Evolutionary conservation across 352 stramenopile species (phyloP).

Genomic region (Peronospora tabacina): DNA sequence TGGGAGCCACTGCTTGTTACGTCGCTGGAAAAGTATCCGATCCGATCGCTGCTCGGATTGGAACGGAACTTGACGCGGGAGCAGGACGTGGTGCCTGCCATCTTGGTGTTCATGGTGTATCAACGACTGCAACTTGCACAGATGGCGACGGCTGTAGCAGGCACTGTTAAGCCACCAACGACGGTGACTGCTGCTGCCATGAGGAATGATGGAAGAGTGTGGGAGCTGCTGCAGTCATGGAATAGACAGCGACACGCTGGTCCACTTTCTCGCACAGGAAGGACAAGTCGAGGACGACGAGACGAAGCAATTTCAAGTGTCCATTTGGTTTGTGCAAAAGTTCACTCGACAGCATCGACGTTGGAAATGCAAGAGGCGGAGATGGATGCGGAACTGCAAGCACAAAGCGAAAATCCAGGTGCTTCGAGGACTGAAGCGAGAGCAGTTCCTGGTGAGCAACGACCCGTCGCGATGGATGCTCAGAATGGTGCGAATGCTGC

Average conservation of each 20-base stretch:
- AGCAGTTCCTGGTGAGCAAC: slow-evolving; percentile 1
- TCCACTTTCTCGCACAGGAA: slow-evolving; percentile 3
- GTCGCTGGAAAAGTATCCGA: slow-evolving; percentile 49
- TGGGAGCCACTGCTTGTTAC: slow-evolving; percentile 65
- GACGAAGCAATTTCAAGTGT: slow-evolving; percentile 17
- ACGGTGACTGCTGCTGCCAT: neutral
- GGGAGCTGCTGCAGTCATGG: slow-evolving; percentile 15
- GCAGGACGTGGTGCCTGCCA: slow-evolving; percentile 38
- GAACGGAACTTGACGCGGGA: slow-evolving; percentile 10
- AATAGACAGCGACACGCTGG: slow-evolving; percentile 14
- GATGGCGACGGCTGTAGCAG: slow-evolving; percentile 10
- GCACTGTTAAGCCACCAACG: neutral
- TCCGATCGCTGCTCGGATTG: slow-evolving; percentile 49
- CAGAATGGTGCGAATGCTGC: slow-evolving; percentile 16
- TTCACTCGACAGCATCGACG: neutral
- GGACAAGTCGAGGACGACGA: neutral
- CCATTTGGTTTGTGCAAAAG: slow-evolving; percentile 22
- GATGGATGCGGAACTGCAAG: slow-evolving; percentile 13
- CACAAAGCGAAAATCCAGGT: neutral
- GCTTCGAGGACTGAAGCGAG: slow-evolving; percentile 1
- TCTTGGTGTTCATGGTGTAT: slow-evolving; percentile 74
- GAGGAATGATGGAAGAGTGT: slow-evolving; percentile 18
- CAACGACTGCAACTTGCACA: slow-evolving; percentile 36
- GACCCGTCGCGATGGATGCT: slow-evolving; percentile 4
- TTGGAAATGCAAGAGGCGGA: slow-evolving; percentile 3